Evolutionary conservation across 495 filamentous ascomycete species (phyloP).

Genomic region (Parathielavia hyrcaniae): DNA sequence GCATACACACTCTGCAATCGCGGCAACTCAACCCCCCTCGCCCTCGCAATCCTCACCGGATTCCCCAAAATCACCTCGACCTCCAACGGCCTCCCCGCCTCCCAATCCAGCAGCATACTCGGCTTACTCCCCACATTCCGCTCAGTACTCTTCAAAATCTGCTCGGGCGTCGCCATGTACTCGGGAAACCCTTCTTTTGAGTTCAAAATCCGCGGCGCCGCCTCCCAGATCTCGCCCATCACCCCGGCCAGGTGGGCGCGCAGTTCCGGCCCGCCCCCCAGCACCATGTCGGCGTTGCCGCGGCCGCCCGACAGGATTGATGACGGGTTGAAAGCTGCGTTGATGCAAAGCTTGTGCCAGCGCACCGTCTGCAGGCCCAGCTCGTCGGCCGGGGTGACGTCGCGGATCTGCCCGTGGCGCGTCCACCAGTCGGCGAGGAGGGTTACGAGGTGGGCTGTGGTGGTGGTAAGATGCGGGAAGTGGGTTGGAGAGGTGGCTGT

Average conservation of each 20-base stretch:
- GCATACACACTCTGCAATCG: constrained; percentile 50
- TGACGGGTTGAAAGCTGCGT: constrained; percentile 58
- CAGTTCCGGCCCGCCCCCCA: constrained; percentile 48
- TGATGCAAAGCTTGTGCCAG: constrained; percentile 63
- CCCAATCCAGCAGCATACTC: constrained; percentile 56
- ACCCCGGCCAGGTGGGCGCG: constrained; percentile 43
- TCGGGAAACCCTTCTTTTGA: constrained; percentile 29
- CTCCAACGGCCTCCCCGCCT: constrained; percentile 50
- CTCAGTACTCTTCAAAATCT: constrained; percentile 49
- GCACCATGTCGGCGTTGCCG: constrained; percentile 50
- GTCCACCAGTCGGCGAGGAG: constrained; percentile 37
- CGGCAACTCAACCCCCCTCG: constrained; percentile 47
- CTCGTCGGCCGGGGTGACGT: constrained; percentile 46
- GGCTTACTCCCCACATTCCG: constrained; percentile 52
- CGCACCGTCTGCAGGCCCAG: constrained; percentile 50
- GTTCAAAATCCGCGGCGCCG: constrained; percentile 49
- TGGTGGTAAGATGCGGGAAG: constrained; percentile 25
- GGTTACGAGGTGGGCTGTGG: constrained; percentile 24
- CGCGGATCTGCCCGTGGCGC: constrained; percentile 44
- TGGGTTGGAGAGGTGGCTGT: neutral
- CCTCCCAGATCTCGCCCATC: constrained; percentile 54
- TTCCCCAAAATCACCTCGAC: constrained; percentile 58
- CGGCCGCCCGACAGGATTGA: constrained; percentile 51
- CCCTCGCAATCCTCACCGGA: constrained; percentile 49
- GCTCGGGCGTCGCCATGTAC: constrained; percentile 47